Evolutionary conservation across 2,329 filamentous ascomycete species (phyloP).

Genomic region (Dactylonectria estremocensis): DNA sequence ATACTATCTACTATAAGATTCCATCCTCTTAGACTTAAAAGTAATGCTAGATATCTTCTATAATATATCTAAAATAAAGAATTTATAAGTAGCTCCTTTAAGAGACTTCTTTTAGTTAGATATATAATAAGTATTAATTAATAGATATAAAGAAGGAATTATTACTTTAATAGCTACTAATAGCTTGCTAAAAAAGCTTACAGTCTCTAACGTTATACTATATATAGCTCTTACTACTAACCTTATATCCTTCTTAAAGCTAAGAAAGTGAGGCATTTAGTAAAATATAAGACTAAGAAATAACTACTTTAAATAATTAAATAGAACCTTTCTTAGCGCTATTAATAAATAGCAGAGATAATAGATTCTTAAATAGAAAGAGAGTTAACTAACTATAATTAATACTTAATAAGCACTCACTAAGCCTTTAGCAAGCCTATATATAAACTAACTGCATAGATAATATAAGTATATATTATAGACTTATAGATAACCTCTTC

Average conservation of each 20-base stretch:
- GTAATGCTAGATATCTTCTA: background rate
- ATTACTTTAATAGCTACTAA: background rate
- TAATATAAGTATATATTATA: background rate
- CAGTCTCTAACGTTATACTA: background rate
- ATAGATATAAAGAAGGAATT: background rate
- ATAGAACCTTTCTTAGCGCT: background rate
- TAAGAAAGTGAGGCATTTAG: background rate
- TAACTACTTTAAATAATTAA: background rate
- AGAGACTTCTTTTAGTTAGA: background rate
- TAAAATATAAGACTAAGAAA: background rate
- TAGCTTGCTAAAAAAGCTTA: background rate
- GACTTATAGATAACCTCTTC: background rate
- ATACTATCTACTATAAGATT: background rate
- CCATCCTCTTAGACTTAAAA: background rate
- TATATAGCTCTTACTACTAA: background rate
- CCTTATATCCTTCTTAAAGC: background rate
- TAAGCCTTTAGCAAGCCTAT: accelerated
- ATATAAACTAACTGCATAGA: no score
- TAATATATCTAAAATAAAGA: background rate
- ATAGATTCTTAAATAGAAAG: background rate
- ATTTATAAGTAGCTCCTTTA: background rate
- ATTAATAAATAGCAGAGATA: background rate
- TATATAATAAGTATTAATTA: background rate
- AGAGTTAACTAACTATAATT: no score
- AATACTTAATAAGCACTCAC: background rate